These are phyloP conservation scores for Claviceps purpurea DNA, from an alignment of 2,329 filamentous ascomycete genomes.

Conservation along the genomic window DNA sequence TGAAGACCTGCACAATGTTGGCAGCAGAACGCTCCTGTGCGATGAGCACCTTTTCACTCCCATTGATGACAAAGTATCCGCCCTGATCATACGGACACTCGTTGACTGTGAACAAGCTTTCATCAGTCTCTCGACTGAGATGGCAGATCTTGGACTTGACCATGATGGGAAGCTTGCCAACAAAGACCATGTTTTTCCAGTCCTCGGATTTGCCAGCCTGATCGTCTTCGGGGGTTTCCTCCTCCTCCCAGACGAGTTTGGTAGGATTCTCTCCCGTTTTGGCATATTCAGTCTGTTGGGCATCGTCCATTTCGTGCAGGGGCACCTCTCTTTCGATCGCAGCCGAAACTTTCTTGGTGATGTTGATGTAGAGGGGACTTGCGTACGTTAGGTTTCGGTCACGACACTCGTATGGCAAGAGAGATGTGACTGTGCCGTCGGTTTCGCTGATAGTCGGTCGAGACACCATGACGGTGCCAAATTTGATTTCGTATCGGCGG, in stretches of 20 bases:
- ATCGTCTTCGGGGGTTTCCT: constrained; percentile 36
- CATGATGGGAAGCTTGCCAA: constrained; percentile 96
- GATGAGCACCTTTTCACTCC: constrained; percentile 95
- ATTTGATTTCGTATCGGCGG: constrained; percentile 88
- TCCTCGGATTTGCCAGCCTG: constrained; percentile 39
- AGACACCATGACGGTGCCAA: constrained; percentile 79
- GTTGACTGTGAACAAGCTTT: constrained; percentile 79
- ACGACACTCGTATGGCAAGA: constrained; percentile 89
- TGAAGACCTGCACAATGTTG: constrained; percentile 98
- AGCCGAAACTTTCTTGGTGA: constrained; percentile 72
- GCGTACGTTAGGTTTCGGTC: constrained; percentile 93
- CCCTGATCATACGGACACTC: constrained; percentile 98
- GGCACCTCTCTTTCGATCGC: constrained; percentile 63
- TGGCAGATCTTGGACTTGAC: constrained; percentile 94
- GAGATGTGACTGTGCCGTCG: constrained; percentile 72
- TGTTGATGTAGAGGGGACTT: constrained; percentile 77
- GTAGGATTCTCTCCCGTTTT: constrained; percentile 45
- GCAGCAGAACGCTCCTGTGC: constrained; percentile 94
- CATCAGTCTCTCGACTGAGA: constrained; percentile 68
- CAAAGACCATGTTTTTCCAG: constrained; percentile 65
- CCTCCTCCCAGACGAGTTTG: constrained; percentile 47
- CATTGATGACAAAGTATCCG: constrained; percentile 98
- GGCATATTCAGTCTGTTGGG: constrained; percentile 41
- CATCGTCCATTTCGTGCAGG: constrained; percentile 54
- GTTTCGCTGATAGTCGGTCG: constrained; percentile 86